A percentile compares a stretch with the other conserved stretches of the same genome.
These are phyloP conservation scores for Nematodospora valgi DNA, from an alignment of 805 yeast genomes.

Conservation along the genomic window DNA sequence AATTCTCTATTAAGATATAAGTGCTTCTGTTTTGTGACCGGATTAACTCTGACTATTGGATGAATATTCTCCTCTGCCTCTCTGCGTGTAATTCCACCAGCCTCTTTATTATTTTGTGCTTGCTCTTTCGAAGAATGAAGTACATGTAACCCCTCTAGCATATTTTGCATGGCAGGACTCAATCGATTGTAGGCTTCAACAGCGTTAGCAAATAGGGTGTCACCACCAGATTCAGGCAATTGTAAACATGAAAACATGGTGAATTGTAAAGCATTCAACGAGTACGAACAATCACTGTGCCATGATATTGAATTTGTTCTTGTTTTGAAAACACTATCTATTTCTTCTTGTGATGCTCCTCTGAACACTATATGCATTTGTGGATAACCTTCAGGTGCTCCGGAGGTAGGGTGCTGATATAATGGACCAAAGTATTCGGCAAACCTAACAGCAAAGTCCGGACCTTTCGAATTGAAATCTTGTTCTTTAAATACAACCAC, in stretches of 20 bases:
- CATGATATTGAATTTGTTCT: constrained; percentile 30
- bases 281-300: constrained; percentile 37
- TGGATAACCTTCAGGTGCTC: constrained; percentile 24
- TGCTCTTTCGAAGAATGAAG: constrained; percentile 34
- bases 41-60: constrained; percentile 34
- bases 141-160: constrained; percentile 30
- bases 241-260: constrained; percentile 33
- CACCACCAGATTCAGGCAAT: constrained; percentile 37
- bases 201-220: constrained; percentile 35
- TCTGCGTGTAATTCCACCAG: constrained; percentile 33
- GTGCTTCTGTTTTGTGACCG: constrained; percentile 29
- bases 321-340: constrained; percentile 23
- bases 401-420: constrained; percentile 21
- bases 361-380: constrained; percentile 34
- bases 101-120: constrained; percentile 22
- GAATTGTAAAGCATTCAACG: constrained; percentile 32
- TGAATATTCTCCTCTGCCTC: constrained; percentile 31
- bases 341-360: constrained; percentile 26
- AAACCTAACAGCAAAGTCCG: constrained; percentile 34
- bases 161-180: constrained; percentile 31
- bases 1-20: constrained; percentile 32
- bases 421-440: constrained; percentile 18
- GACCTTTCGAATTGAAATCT: constrained; percentile 35
- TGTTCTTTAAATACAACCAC: constrained; percentile 33
- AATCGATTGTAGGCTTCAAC: constrained; percentile 35